Evolutionary conservation across 1,139 yeast genomes (phyloP), one percentile per base, ranked within the genome.

Genomic region (Petasospora rhodanensis): DNA sequence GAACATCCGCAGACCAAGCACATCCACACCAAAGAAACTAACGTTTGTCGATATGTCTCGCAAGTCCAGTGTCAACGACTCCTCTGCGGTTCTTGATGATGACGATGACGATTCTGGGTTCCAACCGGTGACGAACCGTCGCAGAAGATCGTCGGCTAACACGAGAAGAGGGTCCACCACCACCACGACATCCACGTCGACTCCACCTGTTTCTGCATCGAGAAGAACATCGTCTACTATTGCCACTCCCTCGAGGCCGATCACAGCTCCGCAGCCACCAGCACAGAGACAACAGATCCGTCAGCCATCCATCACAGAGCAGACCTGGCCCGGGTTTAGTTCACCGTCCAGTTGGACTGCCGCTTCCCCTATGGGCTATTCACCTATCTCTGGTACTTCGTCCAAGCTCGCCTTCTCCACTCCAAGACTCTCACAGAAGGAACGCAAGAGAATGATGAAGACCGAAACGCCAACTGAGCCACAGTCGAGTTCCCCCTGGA

Each of bases 51-150:
- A 26, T 1, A 35, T 27, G 20, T 22, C 26, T 2, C 35, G 35
- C 9, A 35, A 23, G 15, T 23, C 33, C 10, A 33, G 42, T 26
- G 26, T 29, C 16, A 21, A 13, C 18, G 50, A 40, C 12, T 40
- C 44, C 5, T 46, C 51, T 18, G 57, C 14, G 17, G 19, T 7
- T 18, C 9, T 18, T 7, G 9, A 9, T 9, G 26, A 23, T 13
- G 16, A 14, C 12, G 26, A 16, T 13, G 43, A 35, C 7, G 52
- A 51, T 18, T 51, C 46, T 11, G 54, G 49, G 11, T 53, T 58
- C 39, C 49, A 51, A 18, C 45, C 53, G 3, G 64, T 55, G n/a
- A 35, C 40, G 17, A 51, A 38, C 19, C 49, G 52, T 22, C 55
- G 60, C 34, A 47, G 59, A 30, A 45, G 45, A 28, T 52, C 57